Base-by-base conservation (phyloP, 805 yeast species). In the Middelhovenomyces tepae region DNA sequence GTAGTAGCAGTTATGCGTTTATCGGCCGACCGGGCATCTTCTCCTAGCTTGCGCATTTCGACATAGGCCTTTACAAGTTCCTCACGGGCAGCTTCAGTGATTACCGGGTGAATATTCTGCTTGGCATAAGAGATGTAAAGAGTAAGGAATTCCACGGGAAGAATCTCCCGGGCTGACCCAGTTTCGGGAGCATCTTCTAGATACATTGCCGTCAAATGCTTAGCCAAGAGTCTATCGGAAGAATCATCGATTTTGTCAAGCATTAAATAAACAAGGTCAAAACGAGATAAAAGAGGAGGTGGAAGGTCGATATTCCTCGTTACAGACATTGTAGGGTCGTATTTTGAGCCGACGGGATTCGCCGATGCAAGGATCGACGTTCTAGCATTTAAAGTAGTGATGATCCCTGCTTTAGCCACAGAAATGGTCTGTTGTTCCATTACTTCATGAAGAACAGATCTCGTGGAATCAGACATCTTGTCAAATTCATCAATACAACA, bases 391-490 rank as follows among this genome's bases (percentile, higher is more conserved):
- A 91, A 65, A 0, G 97, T 91, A 4, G 98, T 91, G 50, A 91
- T 91, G 51, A 91, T 91, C 39, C 98, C 98, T 1, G 98, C 98
- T 52, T 91, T 91, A 20, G 98, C 98, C 51, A 91, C 85, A 7
- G 96, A 86, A 27, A 91, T 91, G 1, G 98, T 91, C 58, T 91
- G 98, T 56, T 91, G 98, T 63, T 91, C 98, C 98, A 91, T 91
- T 7, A 91, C 98, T 67, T 91, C 98, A 56, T 91, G 98, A 34
- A 91, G 64, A 7, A 91, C 97, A 6, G 95, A 85, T 50, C 97
- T 67, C 0, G 97, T 89, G 2, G 93, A 63, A 46, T 91, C 97
- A 35, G 80, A 73, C 98, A 91, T 91, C 60, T 91, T 91, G 62
- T 91, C 98, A 53, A 89, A 91, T 65, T 91, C 98, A 65, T 91